phyloP scores from a whole-genome alignment of 2,329 filamentous ascomycete genomes.

The Fusarium sp. region DNA sequence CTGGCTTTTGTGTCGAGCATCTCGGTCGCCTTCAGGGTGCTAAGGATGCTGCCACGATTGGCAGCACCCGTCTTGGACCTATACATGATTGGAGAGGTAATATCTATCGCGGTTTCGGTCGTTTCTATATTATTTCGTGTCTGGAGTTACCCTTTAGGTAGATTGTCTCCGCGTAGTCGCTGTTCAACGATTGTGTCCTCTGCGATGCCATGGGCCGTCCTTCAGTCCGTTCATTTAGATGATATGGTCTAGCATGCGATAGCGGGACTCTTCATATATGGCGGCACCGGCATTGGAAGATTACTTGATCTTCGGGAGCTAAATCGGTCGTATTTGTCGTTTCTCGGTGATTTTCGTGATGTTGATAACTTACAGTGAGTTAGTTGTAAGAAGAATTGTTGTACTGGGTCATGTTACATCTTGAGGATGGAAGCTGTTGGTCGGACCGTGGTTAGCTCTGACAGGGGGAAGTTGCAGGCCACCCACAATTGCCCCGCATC shows the following conservation, averaged over 20 bases:
- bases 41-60: slow-evolving; percentile 67
- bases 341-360: background rate
- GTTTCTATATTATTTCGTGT: background rate
- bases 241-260: slow-evolving; percentile 32
- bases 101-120: background rate
- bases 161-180: slow-evolving; percentile 1
- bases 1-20: slow-evolving; percentile 81
- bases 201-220: slow-evolving; percentile 18
- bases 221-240: slow-evolving; percentile 28
- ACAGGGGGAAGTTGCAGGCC: slow-evolving; percentile 14
- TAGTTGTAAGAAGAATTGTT: slow-evolving; percentile 16
- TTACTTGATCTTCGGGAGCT: background rate
- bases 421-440: slow-evolving; percentile 16
- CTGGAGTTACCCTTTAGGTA: background rate
- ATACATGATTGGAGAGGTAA: slow-evolving; percentile 49
- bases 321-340: background rate
- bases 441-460: slow-evolving; percentile 18
- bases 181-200: slow-evolving; percentile 18
- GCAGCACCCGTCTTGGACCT: slow-evolving; percentile 53
- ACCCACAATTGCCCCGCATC: slow-evolving; percentile 26
- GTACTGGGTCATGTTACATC: slow-evolving; percentile 16
- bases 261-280: slow-evolving; percentile 21
- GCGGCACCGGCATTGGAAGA: slow-evolving; percentile 26
- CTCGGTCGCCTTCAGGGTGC: slow-evolving; percentile 80
- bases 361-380: background rate